Percentiles rank a stretch among this genome's conserved stretches.
Conservation (phyloP, 2,329 filamentous ascomycete genomes). For the Pseudocercospora fuligena region DNA sequence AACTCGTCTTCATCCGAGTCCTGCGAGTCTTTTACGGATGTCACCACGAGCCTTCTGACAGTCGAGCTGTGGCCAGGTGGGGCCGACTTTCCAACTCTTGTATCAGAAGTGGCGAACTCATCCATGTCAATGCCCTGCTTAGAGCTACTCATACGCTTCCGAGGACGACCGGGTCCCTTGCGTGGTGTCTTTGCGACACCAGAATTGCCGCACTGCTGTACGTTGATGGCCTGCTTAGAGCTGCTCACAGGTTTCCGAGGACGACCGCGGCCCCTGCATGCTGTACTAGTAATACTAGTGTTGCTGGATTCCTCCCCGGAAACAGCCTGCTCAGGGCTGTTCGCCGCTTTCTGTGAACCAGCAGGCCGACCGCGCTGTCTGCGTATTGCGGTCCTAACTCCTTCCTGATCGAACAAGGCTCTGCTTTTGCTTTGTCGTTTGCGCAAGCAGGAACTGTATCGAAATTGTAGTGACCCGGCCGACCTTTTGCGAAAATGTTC, state of each 20-base stretch:
- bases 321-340: neutral
- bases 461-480: conserved; percentile 29
- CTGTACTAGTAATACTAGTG: neutral
- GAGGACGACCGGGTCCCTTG: neutral
- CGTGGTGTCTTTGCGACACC: too few relatives aligned
- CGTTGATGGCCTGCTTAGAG: neutral
- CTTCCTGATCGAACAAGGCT: conserved; percentile 23
- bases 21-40: neutral
- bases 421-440: conserved; percentile 40
- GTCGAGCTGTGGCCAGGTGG: neutral
- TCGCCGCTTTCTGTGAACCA: neutral
- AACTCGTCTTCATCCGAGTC: conserved; percentile 13
- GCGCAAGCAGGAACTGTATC: conserved; percentile 23
- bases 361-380: neutral
- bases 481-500: conserved; percentile 27
- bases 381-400: neutral
- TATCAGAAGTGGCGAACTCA: neutral
- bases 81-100: neutral
- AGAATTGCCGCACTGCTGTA: neutral
- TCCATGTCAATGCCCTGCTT: neutral
- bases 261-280: neutral
- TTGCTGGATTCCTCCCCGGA: neutral
- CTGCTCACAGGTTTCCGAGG: neutral
- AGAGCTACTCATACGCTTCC: neutral
- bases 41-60: conserved; percentile 2